Evolutionary conservation across 176 grass and related monocot genomes (phyloP), one percentile per base, ranked within the genome.

Genomic region (Eremochloa ophiuroides): DNA sequence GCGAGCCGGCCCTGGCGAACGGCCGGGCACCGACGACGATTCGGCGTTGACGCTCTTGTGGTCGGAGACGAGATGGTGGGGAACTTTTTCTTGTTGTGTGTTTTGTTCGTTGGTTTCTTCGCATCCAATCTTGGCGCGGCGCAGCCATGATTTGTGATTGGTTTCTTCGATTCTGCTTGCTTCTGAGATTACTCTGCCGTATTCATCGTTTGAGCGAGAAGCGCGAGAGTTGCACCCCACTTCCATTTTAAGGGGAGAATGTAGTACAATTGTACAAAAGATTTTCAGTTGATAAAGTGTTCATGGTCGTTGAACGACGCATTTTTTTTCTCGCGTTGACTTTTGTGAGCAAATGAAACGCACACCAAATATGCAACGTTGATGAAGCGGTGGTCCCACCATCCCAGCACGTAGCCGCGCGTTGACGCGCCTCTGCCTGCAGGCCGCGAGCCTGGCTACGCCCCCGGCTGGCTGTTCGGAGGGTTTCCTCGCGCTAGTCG

Each of bases 231-330:
- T 26, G 67, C 20, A 27, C n/a, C 17, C 1, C 23, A 1, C 28
- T 26, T 26, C 8, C 4, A 55, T 27, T 43, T 44, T 16, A 26
- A 69, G 25, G 2, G 8, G 39, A 70, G 12, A 69, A 42, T 16
- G n/a, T n/a, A n/a, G 66, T 26, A 15, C 22, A 23, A 40, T 69
- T 41, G 22, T 69, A 25, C 33, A 43, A 4, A 43, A 23, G 10
- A 20, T 69, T 41, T 67, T 35, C 4, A 10, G 23, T 30, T 65
- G 34, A 40, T 0, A 23, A 38, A 38, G 4, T 60, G 1, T 26
- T 60, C 3, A 25, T 8, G 90, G 95, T 16, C 83, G 82, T 77
- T 94, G 94, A n/a, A n/a, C n/a, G n/a, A n/a, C n/a, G n/a, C n/a
- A n/a, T n/a, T n/a, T n/a, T n/a, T n/a, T n/a, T n/a, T n/a, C n/a